Evolutionary conservation across 2,329 filamentous ascomycete genomes (phyloP), one percentile per base, ranked within the genome.

Genomic region (Achaetomium macrosporum): DNA sequence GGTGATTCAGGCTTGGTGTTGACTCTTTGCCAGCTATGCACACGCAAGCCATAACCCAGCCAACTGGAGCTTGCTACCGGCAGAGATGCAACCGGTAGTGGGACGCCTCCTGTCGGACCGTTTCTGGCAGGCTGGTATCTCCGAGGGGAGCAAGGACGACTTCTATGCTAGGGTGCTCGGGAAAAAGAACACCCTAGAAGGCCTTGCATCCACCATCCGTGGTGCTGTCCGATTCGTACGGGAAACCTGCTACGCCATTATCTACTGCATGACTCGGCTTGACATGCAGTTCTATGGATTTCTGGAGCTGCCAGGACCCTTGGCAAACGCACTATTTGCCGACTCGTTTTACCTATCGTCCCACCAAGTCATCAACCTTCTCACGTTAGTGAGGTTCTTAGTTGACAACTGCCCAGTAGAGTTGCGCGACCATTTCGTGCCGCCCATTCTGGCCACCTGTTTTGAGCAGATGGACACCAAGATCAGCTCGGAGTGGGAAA

Each of bases 121-220:
- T 20, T 99, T 99, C 68, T 99, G 93, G 93, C 93, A 99, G 74
- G 90, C 91, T 7, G 93, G 93, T 10, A 99, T 99, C 47, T 97
- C 93, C 0, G 88, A 86, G 57, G 93, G 95, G 25, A 97, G 89
- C 62, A 90, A 93, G 67, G 93, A 97, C 57, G 92, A 97, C 54
- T 99, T 99, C 67, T 97, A 96, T 68, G 88, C 90, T 31, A 83
- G 89, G 39, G 92, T 99, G 2, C 83, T 90, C 51, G 87, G 90
- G 31, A 96, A 93, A 51, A 95, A 90, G 69, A 81, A 80, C 39
- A 96, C 90, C 0, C 82, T 96, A 52, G 93, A 99, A 69, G 93
- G 93, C 0, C 87, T 99, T 57, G 92, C 91, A 6, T 97, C 92
- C 1, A 91, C 90, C 0, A 90, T 99, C 40, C 84, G 93, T 49